Conservation (phyloP, 1,139 yeast species). For the Diutina sp. region DNA sequence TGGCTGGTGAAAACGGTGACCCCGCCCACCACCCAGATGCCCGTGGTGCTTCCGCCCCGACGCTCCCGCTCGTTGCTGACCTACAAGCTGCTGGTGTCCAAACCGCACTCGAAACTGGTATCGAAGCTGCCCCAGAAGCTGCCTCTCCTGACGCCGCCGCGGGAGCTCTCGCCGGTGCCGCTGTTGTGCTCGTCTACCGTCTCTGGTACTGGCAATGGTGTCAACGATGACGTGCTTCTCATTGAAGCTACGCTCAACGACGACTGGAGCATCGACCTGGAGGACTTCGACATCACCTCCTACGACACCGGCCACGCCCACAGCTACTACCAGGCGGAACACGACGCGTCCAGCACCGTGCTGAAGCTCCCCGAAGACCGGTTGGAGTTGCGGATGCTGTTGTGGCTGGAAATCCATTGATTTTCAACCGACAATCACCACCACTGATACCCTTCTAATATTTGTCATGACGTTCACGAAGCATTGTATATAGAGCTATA, state of each 20-base stretch:
- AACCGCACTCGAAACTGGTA: not conserved
- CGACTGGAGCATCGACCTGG: not conserved
- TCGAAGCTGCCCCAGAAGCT: not conserved
- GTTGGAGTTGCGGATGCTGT: not conserved
- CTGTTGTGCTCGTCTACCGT: not conserved
- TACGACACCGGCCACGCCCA: not conserved
- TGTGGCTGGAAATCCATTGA: not conserved
- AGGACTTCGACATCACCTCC: not conserved
- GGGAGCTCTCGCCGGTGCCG: not conserved
- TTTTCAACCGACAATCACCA: too few species aligned
- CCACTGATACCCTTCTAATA: too few species aligned
- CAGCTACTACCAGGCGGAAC: not conserved
- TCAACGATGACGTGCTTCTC: not conserved
- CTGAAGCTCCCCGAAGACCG: not conserved
- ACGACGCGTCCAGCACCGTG: not conserved
- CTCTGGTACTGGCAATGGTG: not conserved
- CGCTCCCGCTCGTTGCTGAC: not conserved
- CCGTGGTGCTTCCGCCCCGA: not conserved
- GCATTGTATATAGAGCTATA: not conserved
- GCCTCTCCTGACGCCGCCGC: not conserved
- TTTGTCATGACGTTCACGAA: not conserved
- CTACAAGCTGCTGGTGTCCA: not conserved
- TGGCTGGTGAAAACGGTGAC: not conserved
- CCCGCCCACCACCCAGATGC: not conserved
- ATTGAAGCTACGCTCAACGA: not conserved